Base-by-base conservation (phyloP, 2,329 filamentous ascomycete species). In the Cylindrodendrum hubeiense region DNA sequence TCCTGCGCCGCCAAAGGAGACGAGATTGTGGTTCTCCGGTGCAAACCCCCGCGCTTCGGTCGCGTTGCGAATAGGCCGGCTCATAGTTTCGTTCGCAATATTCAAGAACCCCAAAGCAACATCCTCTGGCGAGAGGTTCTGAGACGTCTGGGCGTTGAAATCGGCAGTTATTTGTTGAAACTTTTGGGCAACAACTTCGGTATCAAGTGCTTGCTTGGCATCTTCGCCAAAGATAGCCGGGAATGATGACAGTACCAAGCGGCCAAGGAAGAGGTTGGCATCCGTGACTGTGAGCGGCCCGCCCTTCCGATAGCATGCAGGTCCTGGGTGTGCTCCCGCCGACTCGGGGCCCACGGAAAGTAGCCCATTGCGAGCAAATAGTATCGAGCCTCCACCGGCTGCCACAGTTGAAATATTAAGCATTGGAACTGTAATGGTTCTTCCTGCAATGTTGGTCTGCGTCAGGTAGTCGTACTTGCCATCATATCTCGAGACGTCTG, bases 81-180 rank as follows among this genome's bases (percentile, higher is more conserved):
- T 90, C 91, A 94, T 93, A 0, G 90, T 89, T 78, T 93, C 91
- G 68, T 93, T 93, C 3, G 91, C 91, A 46, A 94, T 90, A 65
- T 91, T 89, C 73, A 94, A 85, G 71, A 93, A 93, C 0, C 92
- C 92, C 66, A 90, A 89, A 0, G 92, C 91, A 39, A 81, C 74
- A n/a, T 80, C 78, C 33, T 80, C 76, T 0, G 76, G 63, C 0
- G 74, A 76, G 24, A 79, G 69, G 64, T 65, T 72, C 22, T 78
- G 76, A 0, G 70, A 67, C 0, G 79, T 74, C 57, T 81, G 77
- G 1, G 50, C 49, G 57, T 85, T 85, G 67, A 85, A 79, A 3
- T 76, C 74, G 1, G 68, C 71, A 0, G 82, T 80, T 6, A 86
- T 72, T 4, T 79, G 72, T 17, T 73, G 55, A 57, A 85, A 85